A percentile compares a stretch with the other conserved stretches of the same genome.
phyloP scores from a whole-genome alignment of 2,329 filamentous ascomycete genomes.

The Verticillium albo-atrum region DNA sequence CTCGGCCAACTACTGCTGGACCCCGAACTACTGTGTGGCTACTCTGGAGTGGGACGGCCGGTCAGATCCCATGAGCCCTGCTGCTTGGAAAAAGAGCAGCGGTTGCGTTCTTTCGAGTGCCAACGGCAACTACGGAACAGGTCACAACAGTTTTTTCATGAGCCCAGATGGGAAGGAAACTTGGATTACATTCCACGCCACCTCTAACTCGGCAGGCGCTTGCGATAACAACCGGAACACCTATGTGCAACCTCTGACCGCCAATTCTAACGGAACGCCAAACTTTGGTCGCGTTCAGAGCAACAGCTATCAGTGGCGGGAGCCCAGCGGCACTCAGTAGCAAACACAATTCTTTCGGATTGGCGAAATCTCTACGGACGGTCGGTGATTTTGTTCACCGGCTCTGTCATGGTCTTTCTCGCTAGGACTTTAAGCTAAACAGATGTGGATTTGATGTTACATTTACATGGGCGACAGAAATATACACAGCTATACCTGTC shows the following conservation, averaged over 20 bases:
- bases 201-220: slow-evolving; percentile 38
- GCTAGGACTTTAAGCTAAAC: no score
- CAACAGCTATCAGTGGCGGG: slow-evolving; percentile 16
- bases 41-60: slow-evolving; percentile 47
- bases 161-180: slow-evolving; percentile 50
- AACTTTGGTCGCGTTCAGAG: slow-evolving; percentile 38
- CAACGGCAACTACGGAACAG: slow-evolving; percentile 53
- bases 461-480: no score
- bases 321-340: slow-evolving; percentile 8
- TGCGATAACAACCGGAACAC: slow-evolving; percentile 52
- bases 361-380: no score
- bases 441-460: no score
- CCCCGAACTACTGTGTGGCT: slow-evolving; percentile 47
- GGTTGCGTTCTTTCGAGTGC: slow-evolving; percentile 46
- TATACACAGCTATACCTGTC: no score
- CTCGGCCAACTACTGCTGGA: slow-evolving; percentile 55
- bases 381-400: no score
- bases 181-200: slow-evolving; percentile 54
- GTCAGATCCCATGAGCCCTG: slow-evolving; percentile 36
- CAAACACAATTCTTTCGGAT: no score
- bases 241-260: slow-evolving; percentile 45
- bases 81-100: slow-evolving; percentile 45
- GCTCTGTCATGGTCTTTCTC: no score
- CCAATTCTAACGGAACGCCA: slow-evolving; percentile 45
- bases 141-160: slow-evolving; percentile 55